Evolutionary conservation across 768 basidiomycete genomes (phyloP).

Genomic region (Russula lepida): DNA sequence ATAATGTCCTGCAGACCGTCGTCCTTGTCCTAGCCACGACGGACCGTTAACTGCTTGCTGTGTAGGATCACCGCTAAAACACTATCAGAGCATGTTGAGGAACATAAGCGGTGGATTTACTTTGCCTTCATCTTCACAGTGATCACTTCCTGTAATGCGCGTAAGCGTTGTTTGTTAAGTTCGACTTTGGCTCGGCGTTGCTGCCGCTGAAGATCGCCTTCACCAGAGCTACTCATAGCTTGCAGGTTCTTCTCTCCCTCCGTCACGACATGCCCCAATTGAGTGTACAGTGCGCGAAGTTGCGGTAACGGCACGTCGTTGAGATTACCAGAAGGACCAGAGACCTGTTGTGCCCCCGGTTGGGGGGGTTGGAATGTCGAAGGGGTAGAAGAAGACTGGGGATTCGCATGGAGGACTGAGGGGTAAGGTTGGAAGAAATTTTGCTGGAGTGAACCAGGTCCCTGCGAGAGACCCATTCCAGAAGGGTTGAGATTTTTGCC

Average conservation of each 20-base stretch:
- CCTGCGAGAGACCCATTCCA: slow-evolving; percentile 2
- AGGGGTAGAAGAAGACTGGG: neutral
- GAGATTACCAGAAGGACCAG: neutral
- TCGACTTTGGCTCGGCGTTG: neutral
- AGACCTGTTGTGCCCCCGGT: neutral
- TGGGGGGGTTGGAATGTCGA: neutral
- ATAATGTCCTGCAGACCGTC: slow-evolving; percentile 3
- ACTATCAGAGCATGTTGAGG: too few species aligned
- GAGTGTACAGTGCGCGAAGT: neutral
- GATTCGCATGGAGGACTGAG: neutral
- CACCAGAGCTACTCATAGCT: neutral
- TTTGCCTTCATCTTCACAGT: neutral
- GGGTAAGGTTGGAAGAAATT: slow-evolving; percentile 2
- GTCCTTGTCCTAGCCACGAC: neutral
- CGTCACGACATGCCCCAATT: neutral
- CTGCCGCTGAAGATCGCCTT: slow-evolving; percentile 1
- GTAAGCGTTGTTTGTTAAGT: neutral
- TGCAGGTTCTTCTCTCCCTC: slow-evolving; percentile 8
- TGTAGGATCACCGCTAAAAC: slow-evolving; percentile 3
- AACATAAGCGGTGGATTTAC: too few species aligned
- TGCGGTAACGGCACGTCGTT: neutral
- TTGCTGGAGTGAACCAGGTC: neutral
- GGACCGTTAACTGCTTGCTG: neutral
- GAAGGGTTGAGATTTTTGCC: neutral
- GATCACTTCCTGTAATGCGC: neutral